phyloP scores from a whole-genome alignment of 176 grass and related monocot species.

The Dendrocalamus sinicus region DNA sequence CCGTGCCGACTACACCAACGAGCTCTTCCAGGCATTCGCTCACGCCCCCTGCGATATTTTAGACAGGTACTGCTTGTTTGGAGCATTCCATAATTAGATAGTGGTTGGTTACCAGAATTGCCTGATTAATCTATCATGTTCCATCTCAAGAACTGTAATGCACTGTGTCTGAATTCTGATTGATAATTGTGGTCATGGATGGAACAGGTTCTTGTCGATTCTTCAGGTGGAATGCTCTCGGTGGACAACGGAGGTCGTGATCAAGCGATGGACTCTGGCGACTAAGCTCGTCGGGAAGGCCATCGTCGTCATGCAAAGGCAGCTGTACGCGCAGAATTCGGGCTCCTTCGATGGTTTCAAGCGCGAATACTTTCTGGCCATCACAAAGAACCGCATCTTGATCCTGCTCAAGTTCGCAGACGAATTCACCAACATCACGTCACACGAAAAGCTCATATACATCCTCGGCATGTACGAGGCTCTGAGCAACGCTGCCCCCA shows the following conservation, averaged over 20 bases:
- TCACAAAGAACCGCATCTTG: slow-evolving; percentile 31
- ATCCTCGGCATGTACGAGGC: slow-evolving; percentile 46
- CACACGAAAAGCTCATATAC: slow-evolving; percentile 47
- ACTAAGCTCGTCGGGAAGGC: slow-evolving; percentile 29
- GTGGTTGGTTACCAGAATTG: no score
- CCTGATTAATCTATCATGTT: background rate
- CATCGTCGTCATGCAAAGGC: slow-evolving; percentile 20
- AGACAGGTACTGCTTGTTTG: slow-evolving; percentile 13
- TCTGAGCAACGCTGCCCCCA: background rate
- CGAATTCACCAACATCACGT: slow-evolving; percentile 30
- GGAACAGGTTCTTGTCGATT: slow-evolving; percentile 38
- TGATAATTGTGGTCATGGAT: background rate
- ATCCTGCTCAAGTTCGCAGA: slow-evolving; percentile 37
- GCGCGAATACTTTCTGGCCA: slow-evolving; percentile 23
- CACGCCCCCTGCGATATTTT: slow-evolving; percentile 38
- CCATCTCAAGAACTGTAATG: no score
- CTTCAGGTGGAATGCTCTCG: slow-evolving; percentile 20
- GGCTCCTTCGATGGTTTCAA: slow-evolving; percentile 40
- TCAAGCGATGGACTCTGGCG: slow-evolving; percentile 39
- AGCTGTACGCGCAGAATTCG: slow-evolving; percentile 27
- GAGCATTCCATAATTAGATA: no score
- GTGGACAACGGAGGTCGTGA: slow-evolving; percentile 33
- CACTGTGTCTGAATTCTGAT: background rate
- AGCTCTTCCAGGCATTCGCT: slow-evolving; percentile 19
- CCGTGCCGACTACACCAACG: slow-evolving; percentile 7